Percentiles rank a stretch among this genome's conserved stretches.
Evolutionary conservation across 139 green algal species (phyloP).

Genomic region (Coelastrella sp.): DNA sequence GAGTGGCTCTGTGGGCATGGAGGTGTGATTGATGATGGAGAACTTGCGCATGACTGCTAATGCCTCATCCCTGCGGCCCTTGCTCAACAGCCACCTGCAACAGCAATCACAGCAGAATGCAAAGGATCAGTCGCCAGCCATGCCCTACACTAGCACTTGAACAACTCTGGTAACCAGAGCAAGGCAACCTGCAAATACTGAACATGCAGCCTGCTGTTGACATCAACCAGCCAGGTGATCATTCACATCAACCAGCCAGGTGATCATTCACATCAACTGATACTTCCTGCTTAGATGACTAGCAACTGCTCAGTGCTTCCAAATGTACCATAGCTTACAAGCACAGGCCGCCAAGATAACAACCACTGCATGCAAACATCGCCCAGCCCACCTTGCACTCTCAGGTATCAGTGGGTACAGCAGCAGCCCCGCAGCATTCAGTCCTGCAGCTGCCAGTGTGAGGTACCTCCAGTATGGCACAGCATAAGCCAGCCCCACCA

Average conservation of each 20-base stretch:
- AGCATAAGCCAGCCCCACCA: slow-evolving; percentile 18
- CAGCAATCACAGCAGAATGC: no score
- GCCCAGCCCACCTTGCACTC: neutral
- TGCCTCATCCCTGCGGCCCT: slow-evolving; percentile 9
- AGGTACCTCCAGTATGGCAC: slow-evolving; percentile 21
- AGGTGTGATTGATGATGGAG: neutral
- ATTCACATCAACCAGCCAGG: neutral
- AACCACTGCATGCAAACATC: no score
- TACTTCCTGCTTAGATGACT: no score
- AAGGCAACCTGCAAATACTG: no score
- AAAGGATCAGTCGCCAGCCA: no score
- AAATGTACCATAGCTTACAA: no score
- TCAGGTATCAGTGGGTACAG: slow-evolving; percentile 18
- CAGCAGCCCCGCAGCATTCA: slow-evolving; percentile 17
- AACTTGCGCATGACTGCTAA: neutral
- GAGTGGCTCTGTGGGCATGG: slow-evolving; percentile 1
- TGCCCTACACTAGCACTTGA: no score
- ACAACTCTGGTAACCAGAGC: no score
- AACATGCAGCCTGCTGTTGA: no score
- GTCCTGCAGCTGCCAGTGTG: slow-evolving; percentile 4
- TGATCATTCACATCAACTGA: no score
- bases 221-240: neutral
- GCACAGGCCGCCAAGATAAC: no score
- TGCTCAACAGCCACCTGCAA: slow-evolving; percentile 39
- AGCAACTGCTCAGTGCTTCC: no score